Percentiles rank a stretch among this genome's conserved stretches.
Conservation (phyloP, 352 stramenopile genomes). For the Globisporangium barbulae region DNA sequence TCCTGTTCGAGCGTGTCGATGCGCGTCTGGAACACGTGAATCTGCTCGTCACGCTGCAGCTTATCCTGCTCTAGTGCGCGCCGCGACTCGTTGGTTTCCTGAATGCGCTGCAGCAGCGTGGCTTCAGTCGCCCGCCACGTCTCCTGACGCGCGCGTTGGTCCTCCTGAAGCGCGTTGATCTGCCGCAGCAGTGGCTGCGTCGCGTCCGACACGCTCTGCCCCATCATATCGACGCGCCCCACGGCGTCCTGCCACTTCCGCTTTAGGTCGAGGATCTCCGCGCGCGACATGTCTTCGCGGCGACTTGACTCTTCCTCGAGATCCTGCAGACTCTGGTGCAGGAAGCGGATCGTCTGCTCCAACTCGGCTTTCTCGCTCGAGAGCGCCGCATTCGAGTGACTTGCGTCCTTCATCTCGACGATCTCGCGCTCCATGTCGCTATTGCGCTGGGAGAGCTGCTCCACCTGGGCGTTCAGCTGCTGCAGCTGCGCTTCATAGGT, state of each 20-base stretch:
- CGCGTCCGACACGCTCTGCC: constrained; percentile 62
- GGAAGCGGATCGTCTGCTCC: constrained; percentile 53
- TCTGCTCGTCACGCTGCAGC: constrained; percentile 31
- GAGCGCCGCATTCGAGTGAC: constrained; percentile 45
- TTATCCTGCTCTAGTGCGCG: constrained; percentile 40
- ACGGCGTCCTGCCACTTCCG: constrained; percentile 79
- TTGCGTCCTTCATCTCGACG: constrained; percentile 34
- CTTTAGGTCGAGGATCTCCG: constrained; percentile 60
- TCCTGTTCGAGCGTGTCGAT: constrained; percentile 37
- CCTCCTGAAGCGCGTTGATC: constrained; percentile 65
- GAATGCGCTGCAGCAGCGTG: constrained; percentile 37
- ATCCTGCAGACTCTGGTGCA: constrained; percentile 53
- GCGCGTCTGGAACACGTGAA: constrained; percentile 29
- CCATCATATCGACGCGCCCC: constrained; percentile 61
- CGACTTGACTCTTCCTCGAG: constrained; percentile 50
- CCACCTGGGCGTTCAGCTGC: constrained; percentile 23
- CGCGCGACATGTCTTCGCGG: constrained; percentile 57
- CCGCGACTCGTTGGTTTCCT: constrained; percentile 32
- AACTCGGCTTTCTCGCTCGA: constrained; percentile 54
- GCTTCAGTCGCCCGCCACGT: constrained; percentile 52
- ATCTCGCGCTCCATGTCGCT: constrained; percentile 36
- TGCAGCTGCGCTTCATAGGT: constrained; percentile 21
- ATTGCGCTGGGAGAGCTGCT: constrained; percentile 31
- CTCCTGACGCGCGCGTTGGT: constrained; percentile 54
- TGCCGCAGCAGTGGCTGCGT: constrained; percentile 76